phyloP scores from a whole-genome alignment of 1,139 yeast species.

The Tardiomyces depauwii region DNA sequence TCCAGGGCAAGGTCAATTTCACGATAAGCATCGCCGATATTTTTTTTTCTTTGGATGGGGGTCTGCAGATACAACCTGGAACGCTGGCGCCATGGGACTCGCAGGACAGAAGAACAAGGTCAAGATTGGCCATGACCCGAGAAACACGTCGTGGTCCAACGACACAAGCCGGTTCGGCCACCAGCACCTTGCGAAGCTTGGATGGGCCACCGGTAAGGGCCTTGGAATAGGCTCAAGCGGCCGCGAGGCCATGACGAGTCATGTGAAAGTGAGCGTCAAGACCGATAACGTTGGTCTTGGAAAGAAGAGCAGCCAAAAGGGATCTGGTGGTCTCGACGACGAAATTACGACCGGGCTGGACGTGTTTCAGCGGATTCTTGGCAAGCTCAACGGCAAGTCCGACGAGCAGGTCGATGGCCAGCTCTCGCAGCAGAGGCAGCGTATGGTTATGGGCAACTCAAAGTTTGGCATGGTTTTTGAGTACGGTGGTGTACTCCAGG shows the following conservation, averaged over 20 bases:
- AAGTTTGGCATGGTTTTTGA: slow-evolving; percentile 84
- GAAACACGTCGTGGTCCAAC: slow-evolving; percentile 93
- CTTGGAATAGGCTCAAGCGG: slow-evolving; percentile 43
- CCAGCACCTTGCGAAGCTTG: slow-evolving; percentile 65
- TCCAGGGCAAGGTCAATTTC: too few species aligned
- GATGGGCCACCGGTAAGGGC: slow-evolving; percentile 91
- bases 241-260: slow-evolving; percentile 52
- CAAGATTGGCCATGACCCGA: slow-evolving; percentile 83
- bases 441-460: slow-evolving; percentile 61
- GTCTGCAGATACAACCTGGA: too few species aligned
- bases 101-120: slow-evolving; percentile 79
- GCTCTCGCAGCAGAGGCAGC: slow-evolving; percentile 18
- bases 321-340: slow-evolving; percentile 50
- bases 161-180: slow-evolving; percentile 79
- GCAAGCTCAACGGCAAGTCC: slow-evolving; percentile 48
- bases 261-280: slow-evolving; percentile 71
- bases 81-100: slow-evolving; percentile 48
- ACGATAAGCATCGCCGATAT: too few species aligned
- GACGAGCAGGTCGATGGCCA: slow-evolving; percentile 20
- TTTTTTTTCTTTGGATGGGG: too few species aligned
- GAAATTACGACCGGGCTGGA: slow-evolving; percentile 89
- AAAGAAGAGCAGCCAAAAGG: slow-evolving; percentile 49
- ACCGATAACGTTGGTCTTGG: slow-evolving; percentile 83
- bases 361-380: slow-evolving; percentile 82
- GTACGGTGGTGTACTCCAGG: slow-evolving; percentile 67